phyloP scores from a whole-genome alignment of 2,329 filamentous ascomycete genomes.

The Xylariomycetidae sp. region DNA sequence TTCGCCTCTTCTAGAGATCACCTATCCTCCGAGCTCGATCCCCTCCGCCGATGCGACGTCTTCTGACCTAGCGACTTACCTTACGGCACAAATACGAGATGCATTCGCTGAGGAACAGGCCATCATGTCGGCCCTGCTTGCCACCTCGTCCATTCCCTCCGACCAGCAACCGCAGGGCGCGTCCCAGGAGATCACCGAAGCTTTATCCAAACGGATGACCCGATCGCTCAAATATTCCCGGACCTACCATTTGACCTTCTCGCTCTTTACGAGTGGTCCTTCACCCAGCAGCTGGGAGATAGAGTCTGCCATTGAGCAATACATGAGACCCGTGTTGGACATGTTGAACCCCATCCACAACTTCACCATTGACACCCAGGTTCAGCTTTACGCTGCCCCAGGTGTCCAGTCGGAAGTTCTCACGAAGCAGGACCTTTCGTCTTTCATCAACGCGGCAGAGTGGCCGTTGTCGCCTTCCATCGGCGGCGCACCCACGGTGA shows the following conservation, averaged over 20 bases:
- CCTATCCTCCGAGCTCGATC: conserved; percentile 64
- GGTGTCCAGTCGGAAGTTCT: conserved; percentile 60
- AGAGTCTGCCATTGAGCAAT: conserved; percentile 70
- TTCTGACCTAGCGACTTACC: conserved; percentile 68
- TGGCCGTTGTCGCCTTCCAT: conserved; percentile 96
- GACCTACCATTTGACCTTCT: conserved; percentile 94
- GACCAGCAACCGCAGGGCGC: conserved; percentile 40
- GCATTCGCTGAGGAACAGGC: conserved; percentile 86
- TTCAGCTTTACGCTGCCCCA: conserved; percentile 82
- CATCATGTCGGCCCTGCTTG: conserved; percentile 70
- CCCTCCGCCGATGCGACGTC: conserved; percentile 62
- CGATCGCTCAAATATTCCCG: conserved; percentile 85
- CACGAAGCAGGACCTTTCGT: conserved; percentile 79
- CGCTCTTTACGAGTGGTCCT: conserved; percentile 77
- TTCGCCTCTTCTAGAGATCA: conserved; percentile 66
- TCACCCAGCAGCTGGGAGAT: conserved; percentile 87
- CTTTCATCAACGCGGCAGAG: conserved; percentile 95
- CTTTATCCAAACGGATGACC: conserved; percentile 65
- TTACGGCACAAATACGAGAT: conserved; percentile 70
- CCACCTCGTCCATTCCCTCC: conserved; percentile 47
- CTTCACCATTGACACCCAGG: conserved; percentile 93
- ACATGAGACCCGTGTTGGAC: conserved; percentile 75
- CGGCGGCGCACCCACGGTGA: conserved; percentile 85
- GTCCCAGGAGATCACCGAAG: conserved; percentile 46
- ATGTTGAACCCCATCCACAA: conserved; percentile 80